Conservation (phyloP, 345 rosid species). For the Boechera stricta region DNA sequence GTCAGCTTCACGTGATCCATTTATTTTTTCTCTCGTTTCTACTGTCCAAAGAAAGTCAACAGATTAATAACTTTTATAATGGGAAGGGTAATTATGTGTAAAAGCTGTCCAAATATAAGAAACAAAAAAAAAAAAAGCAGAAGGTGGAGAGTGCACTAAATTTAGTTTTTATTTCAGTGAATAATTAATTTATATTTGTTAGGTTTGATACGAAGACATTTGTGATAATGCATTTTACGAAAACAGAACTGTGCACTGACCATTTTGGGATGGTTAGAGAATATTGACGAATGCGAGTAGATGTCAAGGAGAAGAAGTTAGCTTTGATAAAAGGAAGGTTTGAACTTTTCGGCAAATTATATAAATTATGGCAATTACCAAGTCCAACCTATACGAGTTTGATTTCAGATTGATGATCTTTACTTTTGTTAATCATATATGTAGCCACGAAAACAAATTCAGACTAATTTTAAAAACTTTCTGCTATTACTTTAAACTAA, state of each 20-base stretch:
- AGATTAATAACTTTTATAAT: constrained; percentile 37
- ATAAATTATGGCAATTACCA: neutral
- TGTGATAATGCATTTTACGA: constrained; percentile 26
- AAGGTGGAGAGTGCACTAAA: constrained; percentile 23
- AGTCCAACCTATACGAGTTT: neutral
- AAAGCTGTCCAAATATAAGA: constrained; percentile 21
- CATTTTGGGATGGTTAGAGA: constrained; percentile 28
- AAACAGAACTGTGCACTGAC: constrained; percentile 22
- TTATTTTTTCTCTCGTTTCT: constrained; percentile 8
- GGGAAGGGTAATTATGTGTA: constrained; percentile 9
- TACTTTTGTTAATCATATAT: neutral
- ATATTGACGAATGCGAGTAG: constrained; percentile 33
- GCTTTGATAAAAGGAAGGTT: neutral
- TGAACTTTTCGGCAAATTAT: constrained; percentile 3
- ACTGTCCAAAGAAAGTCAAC: constrained; percentile 33
- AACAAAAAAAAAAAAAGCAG: neutral
- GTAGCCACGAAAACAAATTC: neutral
- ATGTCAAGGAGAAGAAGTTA: constrained; percentile 42
- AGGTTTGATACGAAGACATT: neutral
- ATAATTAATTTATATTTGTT: neutral
- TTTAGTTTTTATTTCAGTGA: neutral
- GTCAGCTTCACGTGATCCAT: constrained; percentile 46
- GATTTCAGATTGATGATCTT: neutral
- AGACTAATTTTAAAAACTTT: neutral
- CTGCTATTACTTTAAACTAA: neutral